phyloP scores from a whole-genome alignment of 805 yeast genomes.

The Yarrowia osloensis region DNA sequence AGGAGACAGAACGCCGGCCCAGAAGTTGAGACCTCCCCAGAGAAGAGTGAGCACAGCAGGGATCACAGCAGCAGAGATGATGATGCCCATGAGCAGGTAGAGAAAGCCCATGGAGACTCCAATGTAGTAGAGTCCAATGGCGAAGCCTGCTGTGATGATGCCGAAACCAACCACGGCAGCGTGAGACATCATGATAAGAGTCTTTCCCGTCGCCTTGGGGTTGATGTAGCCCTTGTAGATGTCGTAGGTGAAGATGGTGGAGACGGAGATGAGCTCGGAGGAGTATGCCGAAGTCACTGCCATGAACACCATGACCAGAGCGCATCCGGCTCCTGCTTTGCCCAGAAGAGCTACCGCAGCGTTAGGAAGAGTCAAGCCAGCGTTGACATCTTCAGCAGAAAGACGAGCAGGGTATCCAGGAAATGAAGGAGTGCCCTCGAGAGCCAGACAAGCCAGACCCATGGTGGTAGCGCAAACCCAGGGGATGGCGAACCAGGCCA shows the following conservation, averaged over 20 bases:
- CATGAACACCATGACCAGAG: slow-evolving; percentile 79
- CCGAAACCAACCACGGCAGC: slow-evolving; percentile 61
- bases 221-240: slow-evolving; percentile 78
- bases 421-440: slow-evolving; percentile 69
- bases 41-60: slow-evolving; percentile 73
- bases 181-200: slow-evolving; percentile 69
- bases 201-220: slow-evolving; percentile 75
- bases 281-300: slow-evolving; percentile 92
- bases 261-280: slow-evolving; percentile 85
- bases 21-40: slow-evolving; percentile 60
- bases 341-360: slow-evolving; percentile 86
- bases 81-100: slow-evolving; percentile 85
- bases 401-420: slow-evolving; percentile 76
- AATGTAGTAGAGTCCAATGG: slow-evolving; percentile 80
- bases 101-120: slow-evolving; percentile 84
- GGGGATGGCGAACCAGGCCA: slow-evolving; percentile 91
- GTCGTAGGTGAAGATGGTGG: slow-evolving; percentile 83
- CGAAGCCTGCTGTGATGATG: slow-evolving; percentile 74
- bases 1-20: slow-evolving; percentile 77
- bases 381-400: slow-evolving; percentile 66
- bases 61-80: slow-evolving; percentile 82
- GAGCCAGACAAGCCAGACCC: slow-evolving; percentile 81
- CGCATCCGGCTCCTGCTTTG: slow-evolving; percentile 83
- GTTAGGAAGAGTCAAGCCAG: slow-evolving; percentile 67
- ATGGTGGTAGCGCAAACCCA: slow-evolving; percentile 77